Base-by-base conservation (phyloP, 2,329 filamentous ascomycete species). In the Ophiostoma himal-ulmi region DNA sequence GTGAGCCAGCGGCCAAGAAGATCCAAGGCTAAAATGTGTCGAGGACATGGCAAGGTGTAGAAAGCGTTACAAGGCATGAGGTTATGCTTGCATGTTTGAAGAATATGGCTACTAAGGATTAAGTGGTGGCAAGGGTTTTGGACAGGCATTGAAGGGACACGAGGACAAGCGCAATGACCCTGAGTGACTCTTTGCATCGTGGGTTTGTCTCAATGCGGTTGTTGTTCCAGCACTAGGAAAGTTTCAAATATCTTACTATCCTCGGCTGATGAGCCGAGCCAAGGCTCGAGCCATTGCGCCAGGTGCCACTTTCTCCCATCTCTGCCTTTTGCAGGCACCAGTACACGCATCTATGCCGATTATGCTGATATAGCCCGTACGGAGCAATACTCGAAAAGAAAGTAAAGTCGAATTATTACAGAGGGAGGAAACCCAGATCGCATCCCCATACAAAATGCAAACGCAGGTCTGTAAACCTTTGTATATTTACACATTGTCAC, bases 11-110 rank as follows among this genome's bases (percentile, higher is more conserved):
- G 11, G 34, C 34, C 62, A 65, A 22, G 20, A 39, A n/a, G 30
- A 22, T 41, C 36, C 20, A 39, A 65, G 20, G 30, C 30, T 36
- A 64, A 22, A 8, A 41, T 30, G 30, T 30, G 34, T 17, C 14
- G 14, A 34, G 22, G 52, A 22, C 57, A 34, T 13, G 36, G 11
- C 62, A 22, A 41, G 62, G 62, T 17, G 34, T 39, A 65, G 60
- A 26, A 41, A 26, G 36, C 30, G 62, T 65, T 20, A 65, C 62
- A 36, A 39, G 57, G 62, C 62, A 65, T 65, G 62, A 65, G 14
- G 36, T 65, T 36, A 65, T 65, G 62, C 62, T 39, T 39, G 36
- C 62, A 65, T 65, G 26, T 60, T 34, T 20, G 13, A n/a, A 22
- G 48, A 22, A 54, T 54, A n/a, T 22, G 1, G 44, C 3, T 3